Percentiles rank a stretch among this genome's conserved stretches.
These are phyloP conservation scores for Nakazawaea populi DNA, from an alignment of 805 yeast species.

Conservation along the genomic window DNA sequence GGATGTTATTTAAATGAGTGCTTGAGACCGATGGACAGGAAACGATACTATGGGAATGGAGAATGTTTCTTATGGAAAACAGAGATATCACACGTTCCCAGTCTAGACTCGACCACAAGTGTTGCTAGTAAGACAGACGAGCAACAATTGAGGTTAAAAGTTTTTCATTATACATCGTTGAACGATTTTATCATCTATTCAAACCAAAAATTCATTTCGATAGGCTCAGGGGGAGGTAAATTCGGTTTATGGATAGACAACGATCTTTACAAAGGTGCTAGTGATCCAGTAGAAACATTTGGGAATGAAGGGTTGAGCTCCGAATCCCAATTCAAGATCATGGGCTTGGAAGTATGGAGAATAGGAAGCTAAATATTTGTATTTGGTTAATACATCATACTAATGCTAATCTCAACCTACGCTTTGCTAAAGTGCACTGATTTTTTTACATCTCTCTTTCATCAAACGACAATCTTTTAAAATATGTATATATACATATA, in stretches of 20 bases:
- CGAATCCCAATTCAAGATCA: slow-evolving; percentile 59
- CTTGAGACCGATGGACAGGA: slow-evolving; percentile 63
- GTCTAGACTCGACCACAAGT: slow-evolving; percentile 12
- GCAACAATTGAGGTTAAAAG: slow-evolving; percentile 51
- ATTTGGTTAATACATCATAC: not conserved
- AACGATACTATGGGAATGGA: slow-evolving; percentile 85
- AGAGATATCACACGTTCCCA: slow-evolving; percentile 36
- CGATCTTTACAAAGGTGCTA: slow-evolving; percentile 68
- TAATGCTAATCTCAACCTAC: too few relatives aligned
- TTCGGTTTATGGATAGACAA: slow-evolving; percentile 89
- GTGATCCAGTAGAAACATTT: slow-evolving; percentile 75
- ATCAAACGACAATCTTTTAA: too few relatives aligned
- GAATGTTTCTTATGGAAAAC: slow-evolving; percentile 90
- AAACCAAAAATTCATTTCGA: slow-evolving; percentile 65
- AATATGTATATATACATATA: slow-evolving; percentile 8
- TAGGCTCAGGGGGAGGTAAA: slow-evolving; percentile 92
- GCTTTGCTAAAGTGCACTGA: too few relatives aligned
- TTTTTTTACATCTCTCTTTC: too few relatives aligned
- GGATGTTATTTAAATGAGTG: slow-evolving; percentile 78
- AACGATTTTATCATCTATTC: slow-evolving; percentile 86
- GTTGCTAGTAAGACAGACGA: slow-evolving; percentile 9
- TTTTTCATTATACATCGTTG: slow-evolving; percentile 81
- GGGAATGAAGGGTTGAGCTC: slow-evolving; percentile 76
- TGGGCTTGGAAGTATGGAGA: slow-evolving; percentile 84
- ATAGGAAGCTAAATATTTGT: slow-evolving; percentile 36